phyloP scores from a whole-genome alignment of 1,139 yeast genomes.

The Debaryomyces nepalensis region DNA sequence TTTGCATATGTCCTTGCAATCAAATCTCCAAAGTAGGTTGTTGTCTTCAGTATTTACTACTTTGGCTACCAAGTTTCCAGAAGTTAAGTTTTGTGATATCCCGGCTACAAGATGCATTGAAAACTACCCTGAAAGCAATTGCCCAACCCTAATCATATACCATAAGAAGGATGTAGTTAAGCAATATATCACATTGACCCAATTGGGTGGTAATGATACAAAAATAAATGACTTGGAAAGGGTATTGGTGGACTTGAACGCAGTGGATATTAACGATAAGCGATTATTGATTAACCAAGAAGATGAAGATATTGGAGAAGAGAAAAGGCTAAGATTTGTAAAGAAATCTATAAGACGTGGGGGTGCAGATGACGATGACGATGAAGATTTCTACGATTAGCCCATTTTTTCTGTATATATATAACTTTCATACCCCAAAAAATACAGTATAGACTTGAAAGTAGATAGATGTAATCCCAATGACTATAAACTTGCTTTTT shows the following conservation, averaged over 20 bases:
- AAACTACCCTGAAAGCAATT: constrained; percentile 83
- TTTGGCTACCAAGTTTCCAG: constrained; percentile 66
- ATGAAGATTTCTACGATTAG: constrained; percentile 51
- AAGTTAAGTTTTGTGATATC: constrained; percentile 88
- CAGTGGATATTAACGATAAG: constrained; percentile 67
- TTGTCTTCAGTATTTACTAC: constrained; percentile 57
- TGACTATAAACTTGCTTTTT: background rate
- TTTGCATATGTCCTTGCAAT: constrained; percentile 74
- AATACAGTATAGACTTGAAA: background rate
- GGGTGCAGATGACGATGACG: constrained; percentile 33
- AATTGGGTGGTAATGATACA: constrained; percentile 84
- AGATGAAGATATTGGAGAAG: constrained; percentile 51
- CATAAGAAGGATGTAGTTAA: constrained; percentile 74
- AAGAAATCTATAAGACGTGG: constrained; percentile 56
- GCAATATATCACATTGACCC: constrained; percentile 78
- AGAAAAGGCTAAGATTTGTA: constrained; percentile 54
- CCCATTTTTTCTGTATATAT: constrained; percentile 1
- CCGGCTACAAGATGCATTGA: constrained; percentile 89
- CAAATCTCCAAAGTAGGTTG: constrained; percentile 74
- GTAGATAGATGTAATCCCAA: background rate
- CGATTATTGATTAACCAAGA: constrained; percentile 67
- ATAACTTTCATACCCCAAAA: background rate
- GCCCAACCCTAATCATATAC: constrained; percentile 89
- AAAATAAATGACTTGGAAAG: constrained; percentile 69
- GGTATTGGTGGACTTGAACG: constrained; percentile 65